Percentiles rank a stretch among this genome's conserved stretches.
Evolutionary conservation across 495 filamentous ascomycete genomes (phyloP).

Genomic region (Neurospora sp.): DNA sequence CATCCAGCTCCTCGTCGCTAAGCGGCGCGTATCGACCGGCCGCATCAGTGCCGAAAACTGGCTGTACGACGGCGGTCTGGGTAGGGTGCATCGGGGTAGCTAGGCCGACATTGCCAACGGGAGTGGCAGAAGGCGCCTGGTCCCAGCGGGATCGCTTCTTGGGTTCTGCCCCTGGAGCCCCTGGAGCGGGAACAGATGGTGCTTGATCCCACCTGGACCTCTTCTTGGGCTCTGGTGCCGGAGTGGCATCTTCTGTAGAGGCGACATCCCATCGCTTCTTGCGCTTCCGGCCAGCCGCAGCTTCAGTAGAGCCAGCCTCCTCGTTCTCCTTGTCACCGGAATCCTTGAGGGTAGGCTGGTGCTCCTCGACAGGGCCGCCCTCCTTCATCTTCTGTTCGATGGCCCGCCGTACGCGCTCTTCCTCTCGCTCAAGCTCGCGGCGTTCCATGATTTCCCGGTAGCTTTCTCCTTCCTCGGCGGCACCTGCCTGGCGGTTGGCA

Average conservation of each 20-base stretch:
- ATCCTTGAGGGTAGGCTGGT: constrained; percentile 58
- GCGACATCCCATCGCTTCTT: constrained; percentile 91
- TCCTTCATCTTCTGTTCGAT: constrained; percentile 60
- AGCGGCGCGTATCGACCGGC: constrained; percentile 68
- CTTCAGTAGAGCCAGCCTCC: constrained; percentile 59
- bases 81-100: constrained; percentile 82
- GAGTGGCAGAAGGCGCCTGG: constrained; percentile 76
- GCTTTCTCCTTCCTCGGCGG: constrained; percentile 50
- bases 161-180: constrained; percentile 41
- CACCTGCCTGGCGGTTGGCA: constrained; percentile 58
- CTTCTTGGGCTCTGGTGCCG: constrained; percentile 49
- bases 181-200: constrained; percentile 48
- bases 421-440: constrained; percentile 86
- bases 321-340: constrained; percentile 58
- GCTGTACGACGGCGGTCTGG: constrained; percentile 44
- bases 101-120: constrained; percentile 69
- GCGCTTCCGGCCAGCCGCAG: constrained; percentile 57
- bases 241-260: constrained; percentile 34
- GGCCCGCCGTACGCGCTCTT: constrained; percentile 72
- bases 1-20: constrained; percentile 88
- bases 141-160: constrained; percentile 78
- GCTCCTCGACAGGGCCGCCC: constrained; percentile 45
- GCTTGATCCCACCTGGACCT: constrained; percentile 88
- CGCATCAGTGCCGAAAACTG: constrained; percentile 71
- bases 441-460: constrained; percentile 89